These are phyloP conservation scores for Salix brachista DNA, from an alignment of 345 rosid genomes.

Conservation along the genomic window DNA sequence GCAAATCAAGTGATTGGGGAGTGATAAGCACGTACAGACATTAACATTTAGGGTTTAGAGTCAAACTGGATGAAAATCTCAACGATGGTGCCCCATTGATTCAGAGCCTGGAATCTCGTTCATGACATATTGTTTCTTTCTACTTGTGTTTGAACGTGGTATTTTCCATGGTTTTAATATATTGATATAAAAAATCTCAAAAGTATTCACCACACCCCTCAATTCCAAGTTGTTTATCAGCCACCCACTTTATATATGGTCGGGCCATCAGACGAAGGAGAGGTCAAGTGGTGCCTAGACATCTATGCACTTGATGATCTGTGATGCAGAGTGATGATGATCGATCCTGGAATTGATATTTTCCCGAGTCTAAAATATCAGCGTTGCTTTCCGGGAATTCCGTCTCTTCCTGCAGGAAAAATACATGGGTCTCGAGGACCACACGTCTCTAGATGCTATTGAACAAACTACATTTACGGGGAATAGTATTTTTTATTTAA, in stretches of 20 bases:
- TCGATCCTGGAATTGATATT: slow-evolving; percentile 6
- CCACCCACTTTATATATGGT: not conserved
- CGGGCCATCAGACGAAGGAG: no score
- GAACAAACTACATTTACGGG: no score
- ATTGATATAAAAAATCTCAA: no score
- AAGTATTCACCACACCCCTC: no score
- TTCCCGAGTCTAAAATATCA: slow-evolving; percentile 19
- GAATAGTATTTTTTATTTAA: no score
- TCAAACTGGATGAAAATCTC: no score
- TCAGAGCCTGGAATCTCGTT: no score
- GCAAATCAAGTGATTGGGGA: not conserved
- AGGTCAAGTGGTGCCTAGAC: not conserved
- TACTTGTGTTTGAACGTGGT: no score
- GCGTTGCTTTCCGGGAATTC: slow-evolving; percentile 15
- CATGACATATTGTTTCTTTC: no score
- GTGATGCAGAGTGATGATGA: not conserved
- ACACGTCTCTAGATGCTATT: not conserved
- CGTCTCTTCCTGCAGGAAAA: not conserved
- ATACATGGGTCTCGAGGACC: not conserved
- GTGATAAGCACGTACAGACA: not conserved
- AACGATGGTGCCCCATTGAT: no score
- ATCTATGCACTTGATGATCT: not conserved
- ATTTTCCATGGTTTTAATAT: no score
- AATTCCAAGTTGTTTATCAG: not conserved
- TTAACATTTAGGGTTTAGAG: no score